Evolutionary conservation across 2,329 filamentous ascomycete species (phyloP), one percentile per base, ranked within the genome.

Genomic region (Claviceps citrina): DNA sequence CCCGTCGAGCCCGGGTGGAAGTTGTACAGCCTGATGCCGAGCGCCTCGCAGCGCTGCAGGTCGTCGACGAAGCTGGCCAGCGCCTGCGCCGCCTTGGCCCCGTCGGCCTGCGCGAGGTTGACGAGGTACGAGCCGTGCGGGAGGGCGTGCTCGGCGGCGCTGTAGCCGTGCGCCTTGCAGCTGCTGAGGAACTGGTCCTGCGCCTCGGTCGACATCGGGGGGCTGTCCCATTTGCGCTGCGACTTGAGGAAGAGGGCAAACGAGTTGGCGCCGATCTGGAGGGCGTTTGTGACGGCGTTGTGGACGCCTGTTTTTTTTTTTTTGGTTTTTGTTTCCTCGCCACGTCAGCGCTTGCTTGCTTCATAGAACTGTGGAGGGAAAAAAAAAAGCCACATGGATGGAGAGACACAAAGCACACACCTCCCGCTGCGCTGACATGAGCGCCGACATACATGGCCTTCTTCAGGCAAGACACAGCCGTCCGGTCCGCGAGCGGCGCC

Each of bases 91-190:
- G n/a, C n/a, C n/a, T n/a, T n/a, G n/a, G n/a, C n/a, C n/a, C 67
- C 70, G 55, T 93, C 95, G 1, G 87, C 70, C 54, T 94, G 85
- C 0, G 91, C 91, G 5, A 98, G 75, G 55, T 98, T 98, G 53
- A 98, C 86, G 7, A 98, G 79, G 58, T 98, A 98, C 1, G 84
- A 93, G 26, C 91, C 91, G 56, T 98, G 91, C 0, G 91, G 91
- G 1, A 98, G 76, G 52, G 86, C 74, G 61, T 84, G 79, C 55
- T 75, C 73, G 42, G 67, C 68, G 6, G 77, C 72, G 52, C 84
- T 76, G 58, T 89, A 94, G 37, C 65, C 64, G 56, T 89, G 76
- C 37, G 78, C 64, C 38, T 73, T 66, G 54, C 84, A 84, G 25
- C 76, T 64, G 32, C 69, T 67, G 41, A 72, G 72, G 62, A 96